phyloP scores from a whole-genome alignment of 306 rosid genomes.

The Cyclanthera cordifolia region DNA sequence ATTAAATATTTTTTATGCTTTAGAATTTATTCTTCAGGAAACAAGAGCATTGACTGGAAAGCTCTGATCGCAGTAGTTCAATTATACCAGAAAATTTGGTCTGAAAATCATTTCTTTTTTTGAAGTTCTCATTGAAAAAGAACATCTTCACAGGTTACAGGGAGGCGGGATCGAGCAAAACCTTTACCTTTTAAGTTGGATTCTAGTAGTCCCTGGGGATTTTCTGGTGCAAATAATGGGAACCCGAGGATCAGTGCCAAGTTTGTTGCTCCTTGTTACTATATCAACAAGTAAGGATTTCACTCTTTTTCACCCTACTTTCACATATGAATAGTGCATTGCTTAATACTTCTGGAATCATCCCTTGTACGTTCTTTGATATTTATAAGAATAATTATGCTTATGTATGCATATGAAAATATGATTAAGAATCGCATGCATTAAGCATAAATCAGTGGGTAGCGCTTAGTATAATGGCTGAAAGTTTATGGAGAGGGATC shows the following conservation, averaged over 20 bases:
- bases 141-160: conserved; percentile 65
- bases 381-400: neutral
- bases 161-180: conserved; percentile 94
- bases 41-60: neutral
- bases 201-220: conserved; percentile 66
- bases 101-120: neutral
- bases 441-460: neutral
- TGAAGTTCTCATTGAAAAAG: neutral
- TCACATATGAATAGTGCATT: neutral
- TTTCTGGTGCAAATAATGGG: conserved; percentile 85
- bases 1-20: neutral
- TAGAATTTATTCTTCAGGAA: neutral
- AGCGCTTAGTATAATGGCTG: neutral
- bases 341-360: neutral
- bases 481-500: neutral
- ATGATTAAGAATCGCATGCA: neutral
- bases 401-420: neutral
- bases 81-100: neutral
- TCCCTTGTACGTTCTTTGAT: neutral
- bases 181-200: conserved; percentile 83
- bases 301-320: neutral
- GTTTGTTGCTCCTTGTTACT: conserved; percentile 83
- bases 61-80: neutral
- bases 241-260: conserved; percentile 79
- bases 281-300: conserved; percentile 59